Evolutionary conservation across 768 basidiomycete species (phyloP).

Genomic region (Lentinula raphanica): DNA sequence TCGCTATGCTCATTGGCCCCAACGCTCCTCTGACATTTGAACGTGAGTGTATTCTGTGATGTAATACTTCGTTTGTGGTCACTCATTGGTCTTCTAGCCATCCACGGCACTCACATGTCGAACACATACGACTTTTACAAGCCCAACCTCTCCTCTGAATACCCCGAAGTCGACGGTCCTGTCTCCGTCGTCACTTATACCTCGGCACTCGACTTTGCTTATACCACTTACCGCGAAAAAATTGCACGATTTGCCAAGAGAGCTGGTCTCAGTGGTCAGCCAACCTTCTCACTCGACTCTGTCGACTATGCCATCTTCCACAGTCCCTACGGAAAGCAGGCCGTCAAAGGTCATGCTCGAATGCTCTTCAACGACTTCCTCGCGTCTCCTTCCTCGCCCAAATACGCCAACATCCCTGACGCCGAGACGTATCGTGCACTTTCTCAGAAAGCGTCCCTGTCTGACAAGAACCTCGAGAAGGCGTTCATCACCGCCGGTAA

Average conservation of each 20-base stretch:
- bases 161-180: constrained; percentile 96
- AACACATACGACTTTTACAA: constrained; percentile 99
- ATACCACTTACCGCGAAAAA: constrained; percentile 81
- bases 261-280: constrained; percentile 34
- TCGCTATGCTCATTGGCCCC: constrained; percentile 92
- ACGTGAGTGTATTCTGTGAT: constrained; percentile 55
- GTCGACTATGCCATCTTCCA: constrained; percentile 96
- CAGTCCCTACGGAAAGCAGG: constrained; percentile 97
- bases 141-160: constrained; percentile 90
- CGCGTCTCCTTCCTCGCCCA: constrained; percentile 60
- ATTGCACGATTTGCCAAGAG: constrained; percentile 59
- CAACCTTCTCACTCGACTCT: constrained; percentile 66
- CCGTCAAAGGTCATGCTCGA: constrained; percentile 94
- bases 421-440: constrained; percentile 66
- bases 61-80: constrained; percentile 4
- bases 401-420: constrained; percentile 65
- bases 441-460: constrained; percentile 68
- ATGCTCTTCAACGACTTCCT: constrained; percentile 92
- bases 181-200: constrained; percentile 94
- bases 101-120: constrained; percentile 95
- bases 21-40: constrained; percentile 93
- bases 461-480: constrained; percentile 96
- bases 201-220: constrained; percentile 87
- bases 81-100: constrained; percentile 45
- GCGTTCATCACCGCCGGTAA: constrained; percentile 82